phyloP scores from a whole-genome alignment of 495 filamentous ascomycete genomes.

The Penicillium ochrochloron region DNA sequence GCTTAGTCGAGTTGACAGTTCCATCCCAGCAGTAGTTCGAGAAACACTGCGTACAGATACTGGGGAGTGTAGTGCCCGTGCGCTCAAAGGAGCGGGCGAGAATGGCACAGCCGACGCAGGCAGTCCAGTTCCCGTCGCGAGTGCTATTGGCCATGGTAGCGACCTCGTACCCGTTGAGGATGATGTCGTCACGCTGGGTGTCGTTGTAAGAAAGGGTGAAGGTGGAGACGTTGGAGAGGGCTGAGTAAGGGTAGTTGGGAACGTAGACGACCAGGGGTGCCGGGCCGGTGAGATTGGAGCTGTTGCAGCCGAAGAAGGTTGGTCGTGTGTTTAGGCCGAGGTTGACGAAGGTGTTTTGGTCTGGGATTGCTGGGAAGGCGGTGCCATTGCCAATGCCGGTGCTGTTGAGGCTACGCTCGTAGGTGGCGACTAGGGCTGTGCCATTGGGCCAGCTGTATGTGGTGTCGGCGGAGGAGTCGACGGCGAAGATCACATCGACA shows the following conservation, averaged over 20 bases:
- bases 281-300: constrained; percentile 55
- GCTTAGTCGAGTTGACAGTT: constrained; percentile 37
- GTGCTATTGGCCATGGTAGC: constrained; percentile 84
- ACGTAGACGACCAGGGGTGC: constrained; percentile 85
- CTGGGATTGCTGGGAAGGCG: constrained; percentile 80
- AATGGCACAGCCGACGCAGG: constrained; percentile 89
- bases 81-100: constrained; percentile 73
- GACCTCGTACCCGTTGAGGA: constrained; percentile 81
- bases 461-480: constrained; percentile 87
- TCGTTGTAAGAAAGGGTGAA: constrained; percentile 65
- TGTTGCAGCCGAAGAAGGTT: constrained; percentile 92
- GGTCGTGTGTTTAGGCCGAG: constrained; percentile 81
- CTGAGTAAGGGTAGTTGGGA: constrained; percentile 83
- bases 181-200: constrained; percentile 71
- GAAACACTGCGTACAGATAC: constrained; percentile 76
- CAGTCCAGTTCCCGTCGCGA: constrained; percentile 69
- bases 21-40: constrained; percentile 75
- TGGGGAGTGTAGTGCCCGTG: constrained; percentile 65
- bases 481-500: constrained; percentile 91
- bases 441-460: constrained; percentile 82
- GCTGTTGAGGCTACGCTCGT: constrained; percentile 67
- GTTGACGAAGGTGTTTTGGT: constrained; percentile 85
- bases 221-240: constrained; percentile 74
- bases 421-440: constrained; percentile 80
- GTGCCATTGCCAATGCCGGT: constrained; percentile 75